Conservation (phyloP, 2,329 filamentous ascomycete species). For the Fusarium kyushuense region DNA sequence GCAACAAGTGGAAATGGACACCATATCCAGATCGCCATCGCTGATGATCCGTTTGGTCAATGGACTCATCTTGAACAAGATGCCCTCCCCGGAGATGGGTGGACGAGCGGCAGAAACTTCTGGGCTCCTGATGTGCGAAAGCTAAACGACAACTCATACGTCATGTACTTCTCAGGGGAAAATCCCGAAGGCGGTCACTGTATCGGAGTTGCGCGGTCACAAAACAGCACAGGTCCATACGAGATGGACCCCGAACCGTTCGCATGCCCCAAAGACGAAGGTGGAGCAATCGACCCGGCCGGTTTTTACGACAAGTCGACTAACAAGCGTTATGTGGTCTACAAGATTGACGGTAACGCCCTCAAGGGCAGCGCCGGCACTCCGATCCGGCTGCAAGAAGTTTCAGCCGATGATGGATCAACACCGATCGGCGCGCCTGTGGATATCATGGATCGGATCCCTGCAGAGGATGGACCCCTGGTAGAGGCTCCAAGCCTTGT, state of each 20-base stretch:
- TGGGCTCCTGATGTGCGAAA: constrained; percentile 72
- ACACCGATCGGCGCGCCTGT: constrained; percentile 64
- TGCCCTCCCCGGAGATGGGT: constrained; percentile 65
- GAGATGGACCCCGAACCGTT: constrained; percentile 60
- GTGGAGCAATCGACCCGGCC: constrained; percentile 73
- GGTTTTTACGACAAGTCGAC: constrained; percentile 67
- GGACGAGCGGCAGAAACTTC: constrained; percentile 66
- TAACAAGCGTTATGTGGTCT: constrained; percentile 69
- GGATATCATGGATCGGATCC: constrained; percentile 59
- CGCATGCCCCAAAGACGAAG: constrained; percentile 63
- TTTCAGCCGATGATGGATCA: constrained; percentile 62
- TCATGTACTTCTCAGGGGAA: constrained; percentile 70
- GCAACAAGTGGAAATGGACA: constrained; percentile 64
- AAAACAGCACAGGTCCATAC: constrained; percentile 65
- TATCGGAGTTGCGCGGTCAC: constrained; percentile 67
- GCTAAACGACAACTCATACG: constrained; percentile 63
- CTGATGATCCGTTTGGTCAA: constrained; percentile 60
- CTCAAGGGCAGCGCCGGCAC: constrained; percentile 60
- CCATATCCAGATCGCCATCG: constrained; percentile 66
- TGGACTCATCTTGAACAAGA: constrained; percentile 64
- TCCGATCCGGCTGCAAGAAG: constrained; percentile 68
- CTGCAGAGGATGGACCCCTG: constrained; percentile 62
- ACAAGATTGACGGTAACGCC: constrained; percentile 75
- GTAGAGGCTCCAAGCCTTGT: constrained; percentile 72
- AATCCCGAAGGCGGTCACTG: constrained; percentile 63